These are phyloP conservation scores for Mimosa bimucronata DNA, from an alignment of 306 rosid genomes.

Conservation along the genomic window DNA sequence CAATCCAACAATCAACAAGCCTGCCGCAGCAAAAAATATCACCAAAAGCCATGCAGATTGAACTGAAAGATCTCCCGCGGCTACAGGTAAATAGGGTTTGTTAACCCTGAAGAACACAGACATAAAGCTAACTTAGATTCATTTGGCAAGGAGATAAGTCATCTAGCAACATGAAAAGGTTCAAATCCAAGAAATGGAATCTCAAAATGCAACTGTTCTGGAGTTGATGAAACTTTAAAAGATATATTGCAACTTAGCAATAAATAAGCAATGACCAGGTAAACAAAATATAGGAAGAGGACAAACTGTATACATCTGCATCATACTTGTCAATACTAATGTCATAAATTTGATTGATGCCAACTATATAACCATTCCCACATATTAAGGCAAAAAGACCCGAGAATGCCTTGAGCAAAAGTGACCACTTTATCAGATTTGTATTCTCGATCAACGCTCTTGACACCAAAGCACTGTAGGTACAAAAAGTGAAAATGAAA, in stretches of 20 bases:
- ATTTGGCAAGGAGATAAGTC: background rate
- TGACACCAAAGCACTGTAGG: constrained; percentile 85
- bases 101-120: constrained; percentile 76
- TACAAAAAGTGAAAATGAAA: constrained; percentile 35
- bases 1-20: constrained; percentile 72
- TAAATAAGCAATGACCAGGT: background rate
- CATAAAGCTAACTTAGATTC: constrained; percentile 24
- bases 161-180: background rate
- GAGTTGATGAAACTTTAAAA: constrained; percentile 17
- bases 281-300: background rate
- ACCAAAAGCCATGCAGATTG: constrained; percentile 94
- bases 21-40: constrained; percentile 79
- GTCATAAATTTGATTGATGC: constrained; percentile 98
- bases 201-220: background rate
- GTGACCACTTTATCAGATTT: constrained; percentile 91
- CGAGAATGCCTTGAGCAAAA: constrained; percentile 81
- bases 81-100: constrained; percentile 96
- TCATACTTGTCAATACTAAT: constrained; percentile 91
- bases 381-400: constrained; percentile 89
- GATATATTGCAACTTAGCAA: constrained; percentile 16
- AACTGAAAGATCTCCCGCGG: constrained; percentile 98
- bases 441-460: constrained; percentile 92
- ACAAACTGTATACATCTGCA: constrained; percentile 20
- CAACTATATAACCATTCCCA: constrained; percentile 96
- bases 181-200: constrained; percentile 2